Evolutionary conservation across 2,329 filamentous ascomycete species (phyloP).

Genomic region (Colletotrichum melonis): DNA sequence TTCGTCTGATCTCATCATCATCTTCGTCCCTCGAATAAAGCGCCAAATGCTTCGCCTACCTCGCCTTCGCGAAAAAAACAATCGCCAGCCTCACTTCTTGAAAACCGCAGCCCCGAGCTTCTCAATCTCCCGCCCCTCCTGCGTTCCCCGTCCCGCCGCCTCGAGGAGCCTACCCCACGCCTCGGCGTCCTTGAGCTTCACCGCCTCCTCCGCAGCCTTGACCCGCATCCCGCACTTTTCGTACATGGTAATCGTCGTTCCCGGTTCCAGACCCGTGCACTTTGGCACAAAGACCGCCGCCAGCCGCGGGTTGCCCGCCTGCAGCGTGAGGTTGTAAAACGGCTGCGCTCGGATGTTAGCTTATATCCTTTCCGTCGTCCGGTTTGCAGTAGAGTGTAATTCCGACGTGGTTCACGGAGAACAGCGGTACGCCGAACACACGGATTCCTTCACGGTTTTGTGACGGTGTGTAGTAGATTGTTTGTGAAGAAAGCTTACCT

Average conservation of each 20-base stretch:
- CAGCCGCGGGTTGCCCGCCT: slow-evolving; percentile 89
- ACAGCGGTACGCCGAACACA: background rate
- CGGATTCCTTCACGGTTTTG: background rate
- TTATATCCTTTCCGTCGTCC: background rate
- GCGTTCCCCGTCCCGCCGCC: slow-evolving; percentile 76
- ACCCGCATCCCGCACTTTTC: slow-evolving; percentile 92
- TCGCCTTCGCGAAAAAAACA: slow-evolving; percentile 37
- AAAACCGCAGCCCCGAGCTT: slow-evolving; percentile 74
- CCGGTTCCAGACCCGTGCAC: slow-evolving; percentile 76
- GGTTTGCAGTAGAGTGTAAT: background rate
- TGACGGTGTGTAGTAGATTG: background rate
- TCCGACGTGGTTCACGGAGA: background rate
- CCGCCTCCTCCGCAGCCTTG: slow-evolving; percentile 91
- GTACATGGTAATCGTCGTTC: slow-evolving; percentile 89
- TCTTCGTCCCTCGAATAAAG: background rate
- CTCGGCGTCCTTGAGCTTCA: slow-evolving; percentile 81
- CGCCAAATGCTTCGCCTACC: background rate
- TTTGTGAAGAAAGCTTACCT: slow-evolving; percentile 66
- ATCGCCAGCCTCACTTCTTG: slow-evolving; percentile 47
- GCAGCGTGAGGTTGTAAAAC: slow-evolving; percentile 90
- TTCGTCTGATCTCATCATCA: background rate
- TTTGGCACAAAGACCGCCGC: slow-evolving; percentile 89
- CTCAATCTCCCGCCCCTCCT: slow-evolving; percentile 83
- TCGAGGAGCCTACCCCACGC: slow-evolving; percentile 79
- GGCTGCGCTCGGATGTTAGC: slow-evolving; percentile 64